Conservation (phyloP, 441 rosid genomes). For the Populus tomentosa region DNA sequence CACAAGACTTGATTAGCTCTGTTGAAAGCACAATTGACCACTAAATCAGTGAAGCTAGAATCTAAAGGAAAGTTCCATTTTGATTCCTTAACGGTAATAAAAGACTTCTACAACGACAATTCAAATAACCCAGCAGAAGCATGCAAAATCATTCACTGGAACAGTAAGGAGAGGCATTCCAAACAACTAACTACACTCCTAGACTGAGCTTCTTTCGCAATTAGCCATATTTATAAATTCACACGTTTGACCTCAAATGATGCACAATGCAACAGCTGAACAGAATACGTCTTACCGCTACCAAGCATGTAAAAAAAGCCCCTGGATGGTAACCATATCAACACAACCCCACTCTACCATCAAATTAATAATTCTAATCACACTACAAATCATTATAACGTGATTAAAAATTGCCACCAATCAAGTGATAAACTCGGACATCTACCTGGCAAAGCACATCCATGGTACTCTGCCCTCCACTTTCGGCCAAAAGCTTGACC, state of each 20-base stretch:
- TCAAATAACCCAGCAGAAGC: neutral
- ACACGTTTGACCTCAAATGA: neutral
- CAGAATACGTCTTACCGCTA: neutral
- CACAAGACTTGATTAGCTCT: neutral
- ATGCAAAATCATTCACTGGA: neutral
- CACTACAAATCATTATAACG: neutral
- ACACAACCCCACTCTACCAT: neutral
- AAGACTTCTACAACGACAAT: neutral
- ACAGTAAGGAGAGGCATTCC: neutral
- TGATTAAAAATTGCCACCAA: neutral
- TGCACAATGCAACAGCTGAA: neutral
- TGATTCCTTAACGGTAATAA: neutral
- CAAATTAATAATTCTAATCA: neutral
- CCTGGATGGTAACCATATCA: neutral
- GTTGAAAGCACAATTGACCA: neutral
- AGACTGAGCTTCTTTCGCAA: neutral
- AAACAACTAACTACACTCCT: neutral
- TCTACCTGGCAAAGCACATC: conserved; percentile 94
- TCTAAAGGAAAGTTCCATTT: neutral
- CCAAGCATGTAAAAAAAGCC: neutral
- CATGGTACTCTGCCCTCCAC: conserved; percentile 73
- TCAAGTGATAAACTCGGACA: neutral
- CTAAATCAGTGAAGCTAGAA: neutral
- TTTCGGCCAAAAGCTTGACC: conserved; percentile 84
- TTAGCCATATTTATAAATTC: neutral